A percentile compares a stretch with the other conserved stretches of the same genome.
Evolutionary conservation across 139 green algal genomes (phyloP).

Genomic region (Volvox africanus): DNA sequence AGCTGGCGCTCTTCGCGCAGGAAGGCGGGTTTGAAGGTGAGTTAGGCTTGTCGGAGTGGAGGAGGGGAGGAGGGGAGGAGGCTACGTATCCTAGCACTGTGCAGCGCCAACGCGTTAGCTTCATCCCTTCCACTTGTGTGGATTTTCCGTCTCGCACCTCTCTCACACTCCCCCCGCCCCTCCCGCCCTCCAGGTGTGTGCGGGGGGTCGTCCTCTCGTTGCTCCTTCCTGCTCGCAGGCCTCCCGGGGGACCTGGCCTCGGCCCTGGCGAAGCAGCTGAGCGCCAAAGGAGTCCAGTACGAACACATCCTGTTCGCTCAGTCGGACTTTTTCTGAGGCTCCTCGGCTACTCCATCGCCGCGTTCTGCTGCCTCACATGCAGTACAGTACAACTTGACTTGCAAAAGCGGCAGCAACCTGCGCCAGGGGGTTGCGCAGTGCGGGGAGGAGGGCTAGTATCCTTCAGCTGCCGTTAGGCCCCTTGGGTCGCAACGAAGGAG

Average conservation of each 20-base stretch:
- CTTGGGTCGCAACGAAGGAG: too few relatives aligned
- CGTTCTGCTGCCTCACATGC: too few relatives aligned
- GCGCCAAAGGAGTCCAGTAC: slow-evolving; percentile 63
- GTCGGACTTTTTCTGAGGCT: slow-evolving; percentile 40
- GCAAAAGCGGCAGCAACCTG: too few relatives aligned
- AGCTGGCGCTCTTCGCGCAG: slow-evolving; percentile 58
- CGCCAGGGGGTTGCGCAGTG: too few relatives aligned
- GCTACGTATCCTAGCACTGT: too few relatives aligned
- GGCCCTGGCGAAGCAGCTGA: slow-evolving; percentile 67
- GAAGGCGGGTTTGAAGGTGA: slow-evolving; percentile 52
- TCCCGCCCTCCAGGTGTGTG: slow-evolving; percentile 15
- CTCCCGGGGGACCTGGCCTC: slow-evolving; percentile 67
- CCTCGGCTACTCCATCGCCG: too few relatives aligned
- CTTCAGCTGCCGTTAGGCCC: too few relatives aligned
- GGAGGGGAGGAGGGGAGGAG: neutral
- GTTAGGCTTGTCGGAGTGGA: neutral
- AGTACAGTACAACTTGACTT: too few relatives aligned
- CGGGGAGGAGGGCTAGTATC: too few relatives aligned
- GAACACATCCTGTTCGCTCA: slow-evolving; percentile 75
- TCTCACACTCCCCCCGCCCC: neutral
- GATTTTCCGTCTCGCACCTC: neutral
- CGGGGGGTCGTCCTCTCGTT: slow-evolving; percentile 53
- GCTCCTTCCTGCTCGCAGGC: slow-evolving; percentile 74
- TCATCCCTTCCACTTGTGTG: neutral
- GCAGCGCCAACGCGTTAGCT: neutral